These are phyloP conservation scores for Clarireedia monteithiana DNA, from an alignment of 2,329 filamentous ascomycete genomes.

Conservation along the genomic window DNA sequence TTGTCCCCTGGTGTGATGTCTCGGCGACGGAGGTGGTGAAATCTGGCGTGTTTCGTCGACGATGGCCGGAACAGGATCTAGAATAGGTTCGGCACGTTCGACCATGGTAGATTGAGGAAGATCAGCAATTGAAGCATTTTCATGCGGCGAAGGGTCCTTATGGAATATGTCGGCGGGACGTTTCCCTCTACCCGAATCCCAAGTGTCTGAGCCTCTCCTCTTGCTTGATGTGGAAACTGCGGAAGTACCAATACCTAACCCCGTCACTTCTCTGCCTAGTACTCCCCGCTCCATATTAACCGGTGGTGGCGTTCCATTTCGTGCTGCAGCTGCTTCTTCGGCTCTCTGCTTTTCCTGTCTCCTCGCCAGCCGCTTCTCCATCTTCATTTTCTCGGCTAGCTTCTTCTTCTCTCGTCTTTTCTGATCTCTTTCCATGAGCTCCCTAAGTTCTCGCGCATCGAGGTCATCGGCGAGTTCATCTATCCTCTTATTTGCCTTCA, in stretches of 20 bases:
- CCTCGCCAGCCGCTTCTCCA: constrained; percentile 56
- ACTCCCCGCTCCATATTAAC: constrained; percentile 54
- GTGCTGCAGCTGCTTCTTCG: constrained; percentile 47
- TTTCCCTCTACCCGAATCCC: constrained; percentile 29
- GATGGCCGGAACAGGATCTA: constrained; percentile 40
- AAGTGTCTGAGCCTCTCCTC: constrained; percentile 37
- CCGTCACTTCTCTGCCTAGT: constrained; percentile 48
- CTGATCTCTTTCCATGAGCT: constrained; percentile 84
- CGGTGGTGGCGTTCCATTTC: constrained; percentile 43
- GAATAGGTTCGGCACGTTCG: constrained; percentile 30
- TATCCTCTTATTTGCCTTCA: constrained; percentile 55
- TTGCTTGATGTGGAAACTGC: constrained; percentile 50
- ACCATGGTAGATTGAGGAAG: constrained; percentile 4
- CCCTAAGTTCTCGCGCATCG: constrained; percentile 73
- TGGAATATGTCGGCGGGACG: constrained; percentile 20
- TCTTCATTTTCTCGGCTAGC: constrained; percentile 56
- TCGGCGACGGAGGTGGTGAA: constrained; percentile 38
- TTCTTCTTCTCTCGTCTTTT: constrained; percentile 71
- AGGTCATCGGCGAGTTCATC: constrained; percentile 76
- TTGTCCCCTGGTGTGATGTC: constrained; percentile 32
- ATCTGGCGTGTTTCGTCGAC: constrained; percentile 41
- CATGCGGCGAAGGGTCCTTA: constrained; percentile 14
- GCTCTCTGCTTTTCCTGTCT: constrained; percentile 59
- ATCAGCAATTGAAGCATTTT: neutral
- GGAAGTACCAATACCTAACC: constrained; percentile 49